Evolutionary conservation across 345 rosid genomes (phyloP).

Genomic region (Pugionium dolabratum): DNA sequence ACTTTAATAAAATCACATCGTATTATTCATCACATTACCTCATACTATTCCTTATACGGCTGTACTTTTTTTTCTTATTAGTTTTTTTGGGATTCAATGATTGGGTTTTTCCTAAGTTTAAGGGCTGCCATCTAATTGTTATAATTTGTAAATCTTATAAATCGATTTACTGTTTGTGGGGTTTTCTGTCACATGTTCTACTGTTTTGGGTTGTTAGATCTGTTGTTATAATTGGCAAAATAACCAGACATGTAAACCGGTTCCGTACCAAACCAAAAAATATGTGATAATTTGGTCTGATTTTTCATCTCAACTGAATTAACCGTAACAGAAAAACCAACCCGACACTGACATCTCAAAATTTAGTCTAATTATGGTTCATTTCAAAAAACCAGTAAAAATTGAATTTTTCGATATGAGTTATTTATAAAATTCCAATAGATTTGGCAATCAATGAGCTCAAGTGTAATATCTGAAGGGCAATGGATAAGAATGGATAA

Average conservation of each 20-base stretch:
- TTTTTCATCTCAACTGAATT: not conserved
- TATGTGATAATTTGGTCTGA: not conserved
- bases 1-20: slow-evolving; percentile 22
- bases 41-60: slow-evolving; percentile 27
- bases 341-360: no score
- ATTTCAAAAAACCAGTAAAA: not conserved
- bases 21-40: slow-evolving; percentile 33
- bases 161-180: not conserved
- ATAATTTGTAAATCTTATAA: slow-evolving; percentile 18
- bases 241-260: not conserved
- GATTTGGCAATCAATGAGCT: not conserved
- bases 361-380: not conserved
- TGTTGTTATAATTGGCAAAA: not conserved
- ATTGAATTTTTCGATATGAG: not conserved
- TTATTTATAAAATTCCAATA: not conserved
- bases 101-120: slow-evolving; percentile 33
- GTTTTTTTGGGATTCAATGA: slow-evolving; percentile 20
- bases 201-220: not conserved
- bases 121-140: slow-evolving; percentile 24
- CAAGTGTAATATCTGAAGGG: not conserved
- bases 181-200: not conserved
- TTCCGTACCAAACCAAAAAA: not conserved
- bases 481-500: not conserved
- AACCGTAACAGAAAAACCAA: not conserved
- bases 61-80: slow-evolving; percentile 25